Percentiles rank a stretch among this genome's conserved stretches.
Evolutionary conservation across 1,139 yeast genomes (phyloP).

Genomic region (Saccharomyces hybrid): DNA sequence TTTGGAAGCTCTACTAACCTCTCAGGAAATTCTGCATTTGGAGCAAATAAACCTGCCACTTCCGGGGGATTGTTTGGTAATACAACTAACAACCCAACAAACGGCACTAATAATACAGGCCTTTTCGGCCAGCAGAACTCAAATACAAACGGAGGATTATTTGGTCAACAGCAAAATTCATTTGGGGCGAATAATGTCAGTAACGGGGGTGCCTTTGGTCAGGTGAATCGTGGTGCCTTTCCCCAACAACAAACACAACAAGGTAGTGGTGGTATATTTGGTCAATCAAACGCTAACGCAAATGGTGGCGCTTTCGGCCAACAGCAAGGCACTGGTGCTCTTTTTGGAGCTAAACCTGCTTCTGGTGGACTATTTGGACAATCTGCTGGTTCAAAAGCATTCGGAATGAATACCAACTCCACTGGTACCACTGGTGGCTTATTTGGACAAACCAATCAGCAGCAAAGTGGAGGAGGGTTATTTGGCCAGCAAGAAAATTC

Average conservation of each 20-base stretch:
- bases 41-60: conserved; percentile 8
- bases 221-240: conserved; percentile 30
- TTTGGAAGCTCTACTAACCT: conserved; percentile 1
- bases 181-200: conserved; percentile 7
- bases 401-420: conserved; percentile 24
- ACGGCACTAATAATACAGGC: conserved; percentile 23
- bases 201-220: conserved; percentile 3
- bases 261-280: conserved; percentile 16
- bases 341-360: conserved; percentile 28
- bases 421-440: conserved; percentile 25
- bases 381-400: conserved; percentile 21
- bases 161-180: conserved; percentile 19
- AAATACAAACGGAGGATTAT: conserved; percentile 1
- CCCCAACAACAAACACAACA: conserved; percentile 10
- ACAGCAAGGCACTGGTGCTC: conserved; percentile 16
- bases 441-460: conserved; percentile 28
- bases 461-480: conserved; percentile 23
- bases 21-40: conserved; percentile 3
- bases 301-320: conserved; percentile 14
- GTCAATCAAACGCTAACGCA: conserved; percentile 16
- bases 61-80: conserved; percentile 34
- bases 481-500: conserved; percentile 11
- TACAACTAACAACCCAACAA: conserved; percentile 3
- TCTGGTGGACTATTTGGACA: conserved; percentile 33
- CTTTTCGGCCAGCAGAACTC: conserved; percentile 27